A percentile compares a stretch with the other conserved stretches of the same genome.
Conservation (phyloP, 495 filamentous ascomycete species). For the Neurospora terricola region DNA sequence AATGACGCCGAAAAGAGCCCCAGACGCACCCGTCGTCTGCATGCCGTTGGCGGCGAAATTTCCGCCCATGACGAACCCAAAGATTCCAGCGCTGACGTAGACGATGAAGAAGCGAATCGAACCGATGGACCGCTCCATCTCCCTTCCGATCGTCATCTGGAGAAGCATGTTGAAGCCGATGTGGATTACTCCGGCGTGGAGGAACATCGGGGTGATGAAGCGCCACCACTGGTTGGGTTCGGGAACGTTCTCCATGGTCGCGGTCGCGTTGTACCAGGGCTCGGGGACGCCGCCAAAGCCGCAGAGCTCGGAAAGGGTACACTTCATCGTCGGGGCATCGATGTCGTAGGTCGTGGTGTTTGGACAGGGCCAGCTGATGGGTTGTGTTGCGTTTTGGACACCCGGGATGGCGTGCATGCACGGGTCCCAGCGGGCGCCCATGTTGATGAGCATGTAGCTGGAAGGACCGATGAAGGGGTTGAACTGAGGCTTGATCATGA, state of each 20-base stretch:
- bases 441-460: conserved; percentile 81
- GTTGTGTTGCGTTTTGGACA: conserved; percentile 41
- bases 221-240: conserved; percentile 90
- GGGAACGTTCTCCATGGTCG: conserved; percentile 23
- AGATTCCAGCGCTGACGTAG: conserved; percentile 86
- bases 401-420: conserved; percentile 81
- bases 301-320: conserved; percentile 68
- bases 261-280: conserved; percentile 39
- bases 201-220: conserved; percentile 91
- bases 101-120: conserved; percentile 76
- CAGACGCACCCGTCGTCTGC: conserved; percentile 80
- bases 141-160: conserved; percentile 74
- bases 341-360: conserved; percentile 51
- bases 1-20: conserved; percentile 81
- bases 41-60: conserved; percentile 78
- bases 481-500: conserved; percentile 75
- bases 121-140: conserved; percentile 86
- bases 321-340: conserved; percentile 37
- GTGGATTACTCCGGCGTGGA: conserved; percentile 88
- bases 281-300: conserved; percentile 67
- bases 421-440: conserved; percentile 86
- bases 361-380: conserved; percentile 61
- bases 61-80: conserved; percentile 90
- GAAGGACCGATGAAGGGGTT: conserved; percentile 97
- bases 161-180: conserved; percentile 91